phyloP scores from a whole-genome alignment of 805 yeast genomes.

The Cephaloascus fragrans region DNA sequence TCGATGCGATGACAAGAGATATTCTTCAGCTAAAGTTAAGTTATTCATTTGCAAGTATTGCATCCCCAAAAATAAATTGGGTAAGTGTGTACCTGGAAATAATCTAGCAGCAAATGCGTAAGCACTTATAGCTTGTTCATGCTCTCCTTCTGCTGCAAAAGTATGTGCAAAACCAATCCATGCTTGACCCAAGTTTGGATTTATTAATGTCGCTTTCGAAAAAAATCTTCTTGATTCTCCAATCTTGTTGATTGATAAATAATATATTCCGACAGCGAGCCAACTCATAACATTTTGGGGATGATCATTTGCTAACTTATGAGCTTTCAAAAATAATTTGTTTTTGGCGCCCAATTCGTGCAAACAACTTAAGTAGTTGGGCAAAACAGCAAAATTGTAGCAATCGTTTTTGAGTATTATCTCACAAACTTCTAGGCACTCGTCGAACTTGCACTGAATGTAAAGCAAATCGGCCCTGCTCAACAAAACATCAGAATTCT shows the following conservation, averaged over 20 bases:
- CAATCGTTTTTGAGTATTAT: constrained; percentile 47
- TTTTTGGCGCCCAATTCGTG: constrained; percentile 79
- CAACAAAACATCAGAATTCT: constrained; percentile 59
- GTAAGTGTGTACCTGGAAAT: constrained; percentile 86
- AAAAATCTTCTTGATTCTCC: constrained; percentile 81
- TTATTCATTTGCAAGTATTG: constrained; percentile 88
- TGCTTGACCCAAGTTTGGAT: constrained; percentile 88
- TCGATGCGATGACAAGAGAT: constrained; percentile 61
- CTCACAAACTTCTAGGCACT: constrained; percentile 71
- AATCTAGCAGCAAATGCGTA: constrained; percentile 91
- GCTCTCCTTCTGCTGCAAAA: constrained; percentile 97
- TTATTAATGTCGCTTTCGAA: constrained; percentile 78
- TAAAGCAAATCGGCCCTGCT: constrained; percentile 63
- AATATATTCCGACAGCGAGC: constrained; percentile 89
- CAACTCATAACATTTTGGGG: constrained; percentile 81
- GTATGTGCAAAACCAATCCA: constrained; percentile 99
- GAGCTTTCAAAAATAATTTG: constrained; percentile 71
- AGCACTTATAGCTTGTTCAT: constrained; percentile 96
- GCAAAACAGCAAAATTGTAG: constrained; percentile 60
- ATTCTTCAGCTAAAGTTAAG: constrained; percentile 76
- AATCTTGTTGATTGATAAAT: constrained; percentile 61
- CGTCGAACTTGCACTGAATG: constrained; percentile 69
- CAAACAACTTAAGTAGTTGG: constrained; percentile 73
- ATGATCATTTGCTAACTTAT: constrained; percentile 74
- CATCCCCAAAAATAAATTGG: constrained; percentile 89